A percentile compares a stretch with the other conserved stretches of the same genome.
Evolutionary conservation across 2,329 filamentous ascomycete genomes (phyloP).

Genomic region (Leptographium procerum): DNA sequence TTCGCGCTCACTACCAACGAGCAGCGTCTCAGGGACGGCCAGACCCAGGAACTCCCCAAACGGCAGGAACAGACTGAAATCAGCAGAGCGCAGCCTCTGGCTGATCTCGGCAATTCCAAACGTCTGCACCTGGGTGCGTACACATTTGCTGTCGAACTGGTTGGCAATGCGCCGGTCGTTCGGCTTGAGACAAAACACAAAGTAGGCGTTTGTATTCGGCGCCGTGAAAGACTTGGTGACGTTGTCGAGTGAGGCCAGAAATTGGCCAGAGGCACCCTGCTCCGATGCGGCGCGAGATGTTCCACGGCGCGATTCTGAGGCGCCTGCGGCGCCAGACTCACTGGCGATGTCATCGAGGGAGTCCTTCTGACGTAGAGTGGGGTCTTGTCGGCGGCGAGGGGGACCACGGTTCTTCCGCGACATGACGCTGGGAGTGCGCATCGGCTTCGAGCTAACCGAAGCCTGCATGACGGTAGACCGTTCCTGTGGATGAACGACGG

Average conservation of each 20-base stretch:
- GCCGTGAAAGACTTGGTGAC: conserved; percentile 78
- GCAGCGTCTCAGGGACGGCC: conserved; percentile 68
- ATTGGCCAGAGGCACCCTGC: conserved; percentile 87
- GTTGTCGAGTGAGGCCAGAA: conserved; percentile 77
- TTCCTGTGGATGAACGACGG: conserved; percentile 86
- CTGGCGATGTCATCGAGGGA: conserved; percentile 32
- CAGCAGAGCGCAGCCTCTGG: conserved; percentile 79
- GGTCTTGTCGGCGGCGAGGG: conserved; percentile 20
- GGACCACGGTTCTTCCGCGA: conserved; percentile 47
- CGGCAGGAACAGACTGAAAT: conserved; percentile 91
- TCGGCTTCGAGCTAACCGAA: conserved; percentile 88
- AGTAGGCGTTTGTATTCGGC: conserved; percentile 82
- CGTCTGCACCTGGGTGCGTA: conserved; percentile 85
- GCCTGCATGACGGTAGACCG: conserved; percentile 87
- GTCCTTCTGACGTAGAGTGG: conserved; percentile 25
- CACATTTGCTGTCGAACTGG: conserved; percentile 98
- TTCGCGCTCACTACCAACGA: conserved; percentile 86
- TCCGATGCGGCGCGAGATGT: conserved; percentile 29
- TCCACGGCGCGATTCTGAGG: conserved; percentile 25
- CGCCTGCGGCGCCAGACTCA: conserved; percentile 21
- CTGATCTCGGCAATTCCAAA: conserved; percentile 97
- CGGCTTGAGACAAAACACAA: conserved; percentile 93
- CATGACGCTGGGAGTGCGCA: conserved; percentile 86
- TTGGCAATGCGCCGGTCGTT: conserved; percentile 96
- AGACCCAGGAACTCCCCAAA: conserved; percentile 92